Evolutionary conservation across 2,329 filamentous ascomycete genomes (phyloP).

Genomic region (Aspergillus pseudoterreus): DNA sequence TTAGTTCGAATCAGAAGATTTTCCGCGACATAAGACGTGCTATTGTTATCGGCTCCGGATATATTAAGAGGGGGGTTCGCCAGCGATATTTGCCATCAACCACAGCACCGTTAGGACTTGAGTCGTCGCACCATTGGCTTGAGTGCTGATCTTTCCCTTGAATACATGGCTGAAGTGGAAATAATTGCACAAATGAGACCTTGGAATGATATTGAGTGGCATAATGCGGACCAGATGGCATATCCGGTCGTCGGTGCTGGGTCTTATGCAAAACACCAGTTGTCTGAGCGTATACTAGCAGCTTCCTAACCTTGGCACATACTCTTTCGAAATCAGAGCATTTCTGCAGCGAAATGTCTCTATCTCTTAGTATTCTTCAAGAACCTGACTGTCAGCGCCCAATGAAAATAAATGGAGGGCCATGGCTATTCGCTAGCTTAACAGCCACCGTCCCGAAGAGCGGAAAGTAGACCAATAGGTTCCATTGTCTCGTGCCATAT

Average conservation of each 20-base stretch:
- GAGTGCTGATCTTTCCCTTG: not conserved
- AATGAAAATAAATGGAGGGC: no score
- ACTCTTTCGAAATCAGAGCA: no score
- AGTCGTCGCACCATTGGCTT: not conserved
- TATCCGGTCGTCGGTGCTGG: no score
- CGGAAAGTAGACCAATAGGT: not conserved
- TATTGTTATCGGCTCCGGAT: not conserved
- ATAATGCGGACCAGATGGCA: no score
- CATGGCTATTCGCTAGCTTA: no score
- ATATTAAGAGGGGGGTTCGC: not conserved
- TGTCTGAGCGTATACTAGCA: no score
- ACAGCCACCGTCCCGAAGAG: no score
- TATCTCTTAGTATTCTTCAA: no score
- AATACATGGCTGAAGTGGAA: not conserved
- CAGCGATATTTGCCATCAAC: not conserved
- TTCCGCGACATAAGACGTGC: not conserved
- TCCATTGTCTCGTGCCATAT: not conserved
- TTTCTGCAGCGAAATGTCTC: no score
- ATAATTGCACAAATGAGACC: not conserved
- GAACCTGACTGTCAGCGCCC: no score
- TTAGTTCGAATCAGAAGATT: not conserved
- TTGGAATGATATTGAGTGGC: not conserved
- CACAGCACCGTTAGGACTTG: not conserved
- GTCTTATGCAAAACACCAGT: no score
- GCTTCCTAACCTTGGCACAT: no score